phyloP scores from a whole-genome alignment of 2,329 filamentous ascomycete genomes.

The Trichothecium roseum region DNA sequence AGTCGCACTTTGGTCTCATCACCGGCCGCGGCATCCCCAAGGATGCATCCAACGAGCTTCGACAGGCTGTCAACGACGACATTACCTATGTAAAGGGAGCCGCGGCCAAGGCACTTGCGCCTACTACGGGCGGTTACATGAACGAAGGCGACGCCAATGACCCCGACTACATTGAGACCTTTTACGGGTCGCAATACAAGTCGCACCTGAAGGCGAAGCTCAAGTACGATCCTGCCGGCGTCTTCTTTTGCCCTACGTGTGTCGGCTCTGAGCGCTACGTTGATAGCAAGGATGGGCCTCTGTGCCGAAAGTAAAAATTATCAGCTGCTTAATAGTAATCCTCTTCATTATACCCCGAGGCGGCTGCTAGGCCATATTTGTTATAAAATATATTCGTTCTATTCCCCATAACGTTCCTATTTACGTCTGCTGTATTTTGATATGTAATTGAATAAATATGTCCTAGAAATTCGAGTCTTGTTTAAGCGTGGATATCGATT shows the following conservation, averaged over 20 bases:
- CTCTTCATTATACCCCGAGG: too few species aligned
- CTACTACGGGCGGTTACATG: conserved; percentile 28
- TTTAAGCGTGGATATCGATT: too few species aligned
- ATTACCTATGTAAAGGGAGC: conserved; percentile 17
- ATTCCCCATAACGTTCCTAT: too few species aligned
- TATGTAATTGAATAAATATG: too few species aligned
- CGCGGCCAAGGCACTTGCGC: conserved; percentile 22
- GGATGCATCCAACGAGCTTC: conserved; percentile 8
- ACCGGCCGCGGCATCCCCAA: conserved; percentile 9
- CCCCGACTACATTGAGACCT: conserved; percentile 18
- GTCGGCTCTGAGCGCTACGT: conserved; percentile 23
- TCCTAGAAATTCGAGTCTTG: too few species aligned
- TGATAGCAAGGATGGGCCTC: conserved; percentile 12
- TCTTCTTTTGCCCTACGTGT: conserved; percentile 27
- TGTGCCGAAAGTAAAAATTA: conserved; percentile 7
- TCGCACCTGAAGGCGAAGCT: conserved; percentile 20
- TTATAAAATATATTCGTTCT: too few species aligned
- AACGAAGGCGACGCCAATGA: conserved; percentile 29
- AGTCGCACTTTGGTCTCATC: conserved; percentile 10
- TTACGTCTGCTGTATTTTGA: too few species aligned
- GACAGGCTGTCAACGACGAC: conserved; percentile 12
- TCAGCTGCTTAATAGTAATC: too few species aligned
- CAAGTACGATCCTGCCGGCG: conserved; percentile 18
- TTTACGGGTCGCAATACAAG: conserved; percentile 23
- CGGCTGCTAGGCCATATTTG: too few species aligned